These are phyloP conservation scores for Abortiporus biennis DNA, from an alignment of 1,284 basidiomycete species.

Conservation along the genomic window DNA sequence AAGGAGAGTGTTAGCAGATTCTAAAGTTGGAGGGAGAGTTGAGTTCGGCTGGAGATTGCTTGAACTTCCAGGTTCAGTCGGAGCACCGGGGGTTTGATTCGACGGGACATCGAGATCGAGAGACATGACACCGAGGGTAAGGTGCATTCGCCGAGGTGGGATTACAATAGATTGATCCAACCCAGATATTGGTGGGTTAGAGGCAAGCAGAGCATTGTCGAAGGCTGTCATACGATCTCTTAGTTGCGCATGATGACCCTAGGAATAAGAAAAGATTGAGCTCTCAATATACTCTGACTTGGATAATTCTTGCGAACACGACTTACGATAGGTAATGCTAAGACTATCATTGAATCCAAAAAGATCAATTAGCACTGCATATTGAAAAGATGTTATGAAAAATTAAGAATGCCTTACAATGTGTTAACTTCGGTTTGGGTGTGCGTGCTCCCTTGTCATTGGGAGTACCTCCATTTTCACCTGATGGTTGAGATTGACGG, in stretches of 20 bases:
- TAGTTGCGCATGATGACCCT: conserved; percentile 49
- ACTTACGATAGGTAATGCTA: conserved; percentile 18
- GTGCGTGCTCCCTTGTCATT: not conserved
- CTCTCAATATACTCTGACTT: not conserved
- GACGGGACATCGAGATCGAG: conserved; percentile 23
- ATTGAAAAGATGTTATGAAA: not conserved
- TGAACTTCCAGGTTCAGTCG: not conserved
- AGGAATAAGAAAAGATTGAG: not conserved
- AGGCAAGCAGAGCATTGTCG: conserved; percentile 34
- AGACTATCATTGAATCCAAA: conserved; percentile 13
- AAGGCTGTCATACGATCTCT: conserved; percentile 36
- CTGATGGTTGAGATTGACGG: not conserved
- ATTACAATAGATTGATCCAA: conserved; percentile 55
- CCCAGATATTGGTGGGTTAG: conserved; percentile 38
- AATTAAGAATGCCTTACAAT: conserved; percentile 16
- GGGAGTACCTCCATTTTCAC: not conserved
- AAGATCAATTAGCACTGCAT: not conserved
- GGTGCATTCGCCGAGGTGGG: conserved; percentile 54
- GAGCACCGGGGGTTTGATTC: not conserved
- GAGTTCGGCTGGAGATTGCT: conserved; percentile 1
- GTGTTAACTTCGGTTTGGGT: conserved; percentile 19
- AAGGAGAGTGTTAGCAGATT: conserved; percentile 42
- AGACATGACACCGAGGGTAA: conserved; percentile 68
- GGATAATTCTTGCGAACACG: not conserved
- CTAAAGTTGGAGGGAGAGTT: conserved; percentile 27